These are phyloP conservation scores for Leccinum uliginosum DNA, from an alignment of 768 basidiomycete species.

Conservation along the genomic window DNA sequence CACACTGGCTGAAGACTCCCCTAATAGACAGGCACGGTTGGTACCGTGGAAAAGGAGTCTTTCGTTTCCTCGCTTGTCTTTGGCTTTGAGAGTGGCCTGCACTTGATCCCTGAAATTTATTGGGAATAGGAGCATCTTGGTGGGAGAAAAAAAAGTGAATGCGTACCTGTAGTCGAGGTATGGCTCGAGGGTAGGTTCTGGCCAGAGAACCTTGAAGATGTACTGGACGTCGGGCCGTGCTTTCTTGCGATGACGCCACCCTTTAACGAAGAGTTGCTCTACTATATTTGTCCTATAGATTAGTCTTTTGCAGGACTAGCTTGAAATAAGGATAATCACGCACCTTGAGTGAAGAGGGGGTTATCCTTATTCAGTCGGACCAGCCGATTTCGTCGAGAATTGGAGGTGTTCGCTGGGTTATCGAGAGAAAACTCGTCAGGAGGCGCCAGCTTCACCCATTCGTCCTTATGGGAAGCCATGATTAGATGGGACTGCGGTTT, in stretches of 20 bases:
- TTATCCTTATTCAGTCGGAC: constrained; percentile 35
- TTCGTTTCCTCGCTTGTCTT: constrained; percentile 42
- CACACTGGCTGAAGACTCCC: constrained; percentile 44
- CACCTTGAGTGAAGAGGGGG: constrained; percentile 39
- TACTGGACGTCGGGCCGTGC: constrained; percentile 43
- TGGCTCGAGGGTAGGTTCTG: constrained; percentile 39
- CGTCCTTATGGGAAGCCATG: constrained; percentile 23
- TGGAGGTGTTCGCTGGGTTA: constrained; percentile 37
- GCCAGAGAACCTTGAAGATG: constrained; percentile 49
- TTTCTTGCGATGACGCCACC: constrained; percentile 57
- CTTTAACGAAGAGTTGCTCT: constrained; percentile 45
- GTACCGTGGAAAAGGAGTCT: constrained; percentile 68
- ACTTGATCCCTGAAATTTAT: constrained; percentile 21
- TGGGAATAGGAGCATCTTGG: constrained; percentile 9
- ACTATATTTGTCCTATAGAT: constrained; percentile 32
- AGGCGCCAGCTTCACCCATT: constrained; percentile 25
- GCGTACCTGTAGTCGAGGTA: constrained; percentile 46
- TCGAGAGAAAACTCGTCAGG: constrained; percentile 36
- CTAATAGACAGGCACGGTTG: constrained; percentile 51
- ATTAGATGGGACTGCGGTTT: constrained; percentile 6
- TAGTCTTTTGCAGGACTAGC: background rate
- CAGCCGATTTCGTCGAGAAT: constrained; percentile 41
- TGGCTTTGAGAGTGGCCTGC: constrained; percentile 23
- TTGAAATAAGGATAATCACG: constrained; percentile 11
- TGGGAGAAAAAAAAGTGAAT: constrained; percentile 17